A percentile compares a stretch with the other conserved stretches of the same genome.
These are phyloP conservation scores for Pseudognaphalium luteoalbum DNA, from an alignment of 129 eudicot genomes.

Conservation along the genomic window DNA sequence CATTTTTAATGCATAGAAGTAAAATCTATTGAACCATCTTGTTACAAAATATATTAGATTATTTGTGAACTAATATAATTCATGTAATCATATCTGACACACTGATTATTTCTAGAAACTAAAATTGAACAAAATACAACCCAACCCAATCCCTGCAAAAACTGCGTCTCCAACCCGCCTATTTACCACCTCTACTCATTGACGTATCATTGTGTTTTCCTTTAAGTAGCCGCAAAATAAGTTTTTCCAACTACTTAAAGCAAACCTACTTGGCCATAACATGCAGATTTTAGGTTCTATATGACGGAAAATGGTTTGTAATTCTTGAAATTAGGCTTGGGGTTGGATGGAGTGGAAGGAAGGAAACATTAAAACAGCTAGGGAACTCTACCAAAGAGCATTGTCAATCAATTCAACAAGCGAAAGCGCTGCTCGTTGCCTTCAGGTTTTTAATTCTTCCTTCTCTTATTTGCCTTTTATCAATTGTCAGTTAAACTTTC, in stretches of 20 bases:
- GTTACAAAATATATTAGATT: background rate
- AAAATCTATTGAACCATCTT: background rate
- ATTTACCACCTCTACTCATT: background rate
- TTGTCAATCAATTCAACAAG: slow-evolving; percentile 63
- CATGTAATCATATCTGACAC: background rate
- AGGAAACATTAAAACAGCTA: slow-evolving; percentile 78
- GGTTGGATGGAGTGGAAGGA: slow-evolving; percentile 99
- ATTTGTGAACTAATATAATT: background rate
- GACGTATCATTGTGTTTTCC: background rate
- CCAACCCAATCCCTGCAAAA: background rate
- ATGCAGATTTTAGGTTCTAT: background rate
- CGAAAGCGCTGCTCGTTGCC: slow-evolving; percentile 96
- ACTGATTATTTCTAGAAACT: background rate
- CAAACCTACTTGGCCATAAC: background rate
- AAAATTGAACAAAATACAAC: background rate
- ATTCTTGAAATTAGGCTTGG: slow-evolving; percentile 72
- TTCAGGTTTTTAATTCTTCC: slow-evolving; percentile 52
- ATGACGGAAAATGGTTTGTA: background rate
- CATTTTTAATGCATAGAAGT: background rate
- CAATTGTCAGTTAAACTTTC: background rate
- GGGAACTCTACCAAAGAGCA: slow-evolving; percentile 77
- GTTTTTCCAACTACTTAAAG: background rate
- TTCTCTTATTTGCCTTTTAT: background rate
- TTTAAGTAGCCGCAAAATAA: background rate
- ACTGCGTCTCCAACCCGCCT: background rate